These are phyloP conservation scores for Chlorella sp. DNA, from an alignment of 139 green algal species.

Conservation along the genomic window DNA sequence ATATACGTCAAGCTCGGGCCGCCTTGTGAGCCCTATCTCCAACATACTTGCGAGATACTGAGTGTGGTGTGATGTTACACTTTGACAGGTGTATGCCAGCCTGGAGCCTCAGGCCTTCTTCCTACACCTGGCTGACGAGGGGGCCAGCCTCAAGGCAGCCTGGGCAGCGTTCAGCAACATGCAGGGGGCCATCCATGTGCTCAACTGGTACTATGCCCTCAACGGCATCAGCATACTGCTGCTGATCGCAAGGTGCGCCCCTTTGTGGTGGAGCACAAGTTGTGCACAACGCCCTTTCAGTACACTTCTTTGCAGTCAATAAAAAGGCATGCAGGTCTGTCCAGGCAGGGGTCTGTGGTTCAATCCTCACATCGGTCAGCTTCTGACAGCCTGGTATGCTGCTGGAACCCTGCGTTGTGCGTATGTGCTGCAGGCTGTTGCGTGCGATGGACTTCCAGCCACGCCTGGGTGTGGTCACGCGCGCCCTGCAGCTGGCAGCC, in stretches of 20 bases:
- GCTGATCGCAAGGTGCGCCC: too few relatives aligned
- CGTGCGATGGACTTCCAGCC: conserved; percentile 90
- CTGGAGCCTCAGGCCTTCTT: conserved; percentile 54
- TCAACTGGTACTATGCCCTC: conserved; percentile 71
- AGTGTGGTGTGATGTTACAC: conserved; percentile 45
- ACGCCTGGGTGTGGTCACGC: conserved; percentile 71
- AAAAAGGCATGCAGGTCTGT: too few relatives aligned
- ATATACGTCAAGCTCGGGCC: conserved; percentile 59
- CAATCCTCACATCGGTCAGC: too few relatives aligned
- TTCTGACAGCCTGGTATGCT: too few relatives aligned
- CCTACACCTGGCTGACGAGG: conserved; percentile 43
- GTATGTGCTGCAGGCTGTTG: conserved; percentile 62
- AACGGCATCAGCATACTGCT: conserved; percentile 82
- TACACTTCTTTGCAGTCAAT: too few relatives aligned
- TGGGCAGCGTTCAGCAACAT: conserved; percentile 7
- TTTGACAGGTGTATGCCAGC: conserved; percentile 61
- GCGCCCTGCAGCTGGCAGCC: conserved; percentile 55
- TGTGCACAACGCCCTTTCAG: too few relatives aligned
- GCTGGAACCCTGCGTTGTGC: too few relatives aligned
- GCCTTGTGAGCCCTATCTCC: conserved; percentile 52
- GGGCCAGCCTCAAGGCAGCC: conserved; percentile 21
- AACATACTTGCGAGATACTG: conserved; percentile 44
- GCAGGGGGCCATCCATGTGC: conserved; percentile 43
- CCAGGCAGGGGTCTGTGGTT: too few relatives aligned
- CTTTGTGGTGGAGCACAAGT: too few relatives aligned